Evolutionary conservation across 73 alveolate genomes (phyloP).

Genomic region (Breviolum minutum): DNA sequence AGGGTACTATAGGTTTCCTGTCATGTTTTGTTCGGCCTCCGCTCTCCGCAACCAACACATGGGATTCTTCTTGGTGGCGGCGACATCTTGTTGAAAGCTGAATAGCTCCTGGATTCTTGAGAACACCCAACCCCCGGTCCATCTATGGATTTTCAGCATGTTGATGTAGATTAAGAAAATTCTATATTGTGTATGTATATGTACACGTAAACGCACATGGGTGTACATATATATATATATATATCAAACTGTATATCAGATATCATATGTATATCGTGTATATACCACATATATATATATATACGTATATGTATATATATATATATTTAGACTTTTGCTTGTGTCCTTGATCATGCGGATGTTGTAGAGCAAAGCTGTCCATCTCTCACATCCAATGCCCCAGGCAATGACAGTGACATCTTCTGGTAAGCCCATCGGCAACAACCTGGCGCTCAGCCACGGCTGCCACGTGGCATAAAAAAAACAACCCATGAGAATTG

Average conservation of each 20-base stretch:
- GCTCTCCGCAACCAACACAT: constrained; percentile 95
- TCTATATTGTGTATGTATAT: background rate
- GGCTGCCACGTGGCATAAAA: background rate
- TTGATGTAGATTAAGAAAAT: background rate
- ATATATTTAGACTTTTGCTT: background rate
- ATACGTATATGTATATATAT: background rate
- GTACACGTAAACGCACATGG: background rate
- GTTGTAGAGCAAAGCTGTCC: constrained; percentile 95
- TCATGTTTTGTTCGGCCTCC: constrained; percentile 14
- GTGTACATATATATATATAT: background rate
- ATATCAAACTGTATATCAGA: background rate
- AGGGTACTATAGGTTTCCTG: no score
- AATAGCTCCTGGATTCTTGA: constrained; percentile 54
- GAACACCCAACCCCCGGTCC: background rate
- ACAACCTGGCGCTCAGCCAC: constrained; percentile 96
- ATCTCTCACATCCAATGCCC: constrained; percentile 99
- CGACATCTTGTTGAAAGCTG: constrained; percentile 92
- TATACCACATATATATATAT: background rate
- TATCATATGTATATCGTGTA: background rate
- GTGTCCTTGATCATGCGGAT: constrained; percentile 90
- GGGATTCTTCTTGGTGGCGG: constrained; percentile 89
- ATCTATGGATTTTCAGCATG: background rate
- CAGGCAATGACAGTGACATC: constrained; percentile 99
- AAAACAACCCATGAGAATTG: background rate
- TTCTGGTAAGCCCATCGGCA: constrained; percentile 99